Evolutionary conservation across 2,329 filamentous ascomycete species (phyloP), one percentile per base, ranked within the genome.

Genomic region (Fusarium phyllophilum): DNA sequence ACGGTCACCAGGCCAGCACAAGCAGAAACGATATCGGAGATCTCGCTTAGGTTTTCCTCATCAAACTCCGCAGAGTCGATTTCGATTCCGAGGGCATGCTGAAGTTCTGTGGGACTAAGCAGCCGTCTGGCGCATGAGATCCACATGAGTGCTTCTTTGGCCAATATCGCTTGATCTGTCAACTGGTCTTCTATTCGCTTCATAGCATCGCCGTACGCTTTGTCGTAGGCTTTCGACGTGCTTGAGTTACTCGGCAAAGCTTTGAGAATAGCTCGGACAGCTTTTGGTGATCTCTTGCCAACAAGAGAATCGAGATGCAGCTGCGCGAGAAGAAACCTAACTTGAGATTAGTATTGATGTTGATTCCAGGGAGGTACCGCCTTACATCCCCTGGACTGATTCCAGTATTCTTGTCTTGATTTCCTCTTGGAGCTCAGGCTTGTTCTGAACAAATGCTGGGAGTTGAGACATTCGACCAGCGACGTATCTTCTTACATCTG

Each of bases 1-100:
- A 85, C 44, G 0, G 79, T 82, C 5, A 87, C 81, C 15, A 88
- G 59, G 1, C 85, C 85, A 38, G 80, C 81, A 64, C 84, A 87
- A 4, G 79, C 76, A 8, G 81, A 82, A 0, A 85, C 64, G 4
- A 85, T 65, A 4, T 81, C 75, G 11, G 81, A 78, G 3, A 82
- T 42, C 0, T 81, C 70, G 1, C 81, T 68, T 1, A 86, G 26
- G 26, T 83, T 82, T 0, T 84, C 79, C 51, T 79, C 29, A 9
- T 85, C 81, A 17, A 86, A 56, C 2, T 76, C 62, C 0, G 55
- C 1, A 5, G 74, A 46, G 1, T 70, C 79, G 5, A 58, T 3
- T 44, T 84, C 80, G 0, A 85, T 74, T 0, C 82, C 85, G 20
- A 88, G 79, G 0, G 85, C 85, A 68, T 86, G 80, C 56, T 81